Evolutionary conservation across 495 filamentous ascomycete genomes (phyloP).

Genomic region (Cercophora scortea): DNA sequence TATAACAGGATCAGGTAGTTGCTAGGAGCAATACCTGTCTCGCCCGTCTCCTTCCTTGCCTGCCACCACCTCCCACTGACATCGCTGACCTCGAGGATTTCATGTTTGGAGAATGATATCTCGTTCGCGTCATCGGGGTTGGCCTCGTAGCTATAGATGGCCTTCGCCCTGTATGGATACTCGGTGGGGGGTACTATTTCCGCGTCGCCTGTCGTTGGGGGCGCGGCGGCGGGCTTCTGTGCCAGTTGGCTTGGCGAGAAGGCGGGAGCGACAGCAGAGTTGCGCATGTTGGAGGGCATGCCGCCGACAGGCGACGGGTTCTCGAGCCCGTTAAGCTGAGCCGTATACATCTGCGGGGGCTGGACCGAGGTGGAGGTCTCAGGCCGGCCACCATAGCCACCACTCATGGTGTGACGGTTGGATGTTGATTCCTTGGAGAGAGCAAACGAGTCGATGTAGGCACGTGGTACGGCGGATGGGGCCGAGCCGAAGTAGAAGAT

Average conservation of each 20-base stretch:
- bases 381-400: constrained; percentile 54
- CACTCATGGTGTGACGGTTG: constrained; percentile 62
- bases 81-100: constrained; percentile 93
- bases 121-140: constrained; percentile 96
- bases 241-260: constrained; percentile 24
- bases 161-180: constrained; percentile 95
- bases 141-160: constrained; percentile 97
- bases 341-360: constrained; percentile 94
- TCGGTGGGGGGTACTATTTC: constrained; percentile 80
- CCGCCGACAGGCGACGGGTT: constrained; percentile 88
- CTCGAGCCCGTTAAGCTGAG: constrained; percentile 91
- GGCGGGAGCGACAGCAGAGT: constrained; percentile 24
- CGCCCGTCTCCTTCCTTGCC: constrained; percentile 87
- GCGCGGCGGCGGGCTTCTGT: constrained; percentile 26
- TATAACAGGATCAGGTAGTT: constrained; percentile 97
- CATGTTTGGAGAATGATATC: constrained; percentile 93
- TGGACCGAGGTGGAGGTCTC: constrained; percentile 72
- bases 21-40: constrained; percentile 94
- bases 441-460: constrained; percentile 93
- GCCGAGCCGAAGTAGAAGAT: constrained; percentile 97
- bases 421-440: constrained; percentile 75
- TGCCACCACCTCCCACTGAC: constrained; percentile 99
- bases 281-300: constrained; percentile 38
- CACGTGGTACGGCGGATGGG: constrained; percentile 77
- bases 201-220: constrained; percentile 32